Conservation (phyloP, 148 eudicot genomes). For the Salicornia ramosissima region DNA sequence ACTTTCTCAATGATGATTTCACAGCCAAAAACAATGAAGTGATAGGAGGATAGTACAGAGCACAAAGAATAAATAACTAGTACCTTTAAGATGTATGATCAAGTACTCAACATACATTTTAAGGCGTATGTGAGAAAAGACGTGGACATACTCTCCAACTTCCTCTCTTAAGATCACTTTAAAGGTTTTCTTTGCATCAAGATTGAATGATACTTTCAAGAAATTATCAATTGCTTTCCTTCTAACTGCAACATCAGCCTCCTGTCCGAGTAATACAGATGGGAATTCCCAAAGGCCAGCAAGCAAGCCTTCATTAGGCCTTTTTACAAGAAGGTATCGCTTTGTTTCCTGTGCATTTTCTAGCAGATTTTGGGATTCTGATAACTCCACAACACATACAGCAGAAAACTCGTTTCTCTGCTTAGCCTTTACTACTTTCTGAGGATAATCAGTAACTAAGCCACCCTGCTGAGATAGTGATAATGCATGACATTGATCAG, state of each 20-base stretch:
- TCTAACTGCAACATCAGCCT: slow-evolving; percentile 47
- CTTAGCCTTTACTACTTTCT: slow-evolving; percentile 67
- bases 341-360: slow-evolving; percentile 30
- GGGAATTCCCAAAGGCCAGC: slow-evolving; percentile 99
- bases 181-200: slow-evolving; percentile 44
- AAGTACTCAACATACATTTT: slow-evolving; percentile 81
- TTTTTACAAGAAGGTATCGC: slow-evolving; percentile 74
- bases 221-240: slow-evolving; percentile 53
- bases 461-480: slow-evolving; percentile 38
- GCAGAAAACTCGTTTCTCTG: slow-evolving; percentile 79
- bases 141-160: slow-evolving; percentile 78
- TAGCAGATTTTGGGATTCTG: slow-evolving; percentile 23
- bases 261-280: slow-evolving; percentile 55
- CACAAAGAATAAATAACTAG: slow-evolving; percentile 1
- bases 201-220: slow-evolving; percentile 52
- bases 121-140: slow-evolving; percentile 87
- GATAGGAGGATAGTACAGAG: not conserved
- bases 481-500: slow-evolving; percentile 64
- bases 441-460: slow-evolving; percentile 75
- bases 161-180: slow-evolving; percentile 57
- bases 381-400: slow-evolving; percentile 80
- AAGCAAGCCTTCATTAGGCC: slow-evolving; percentile 87
- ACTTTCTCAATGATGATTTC: no score
- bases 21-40: not conserved
- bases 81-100: slow-evolving; percentile 60